Percentiles rank a stretch among this genome's conserved stretches.
These are phyloP conservation scores for Auricularia sp. DNA, from an alignment of 768 basidiomycete genomes.

Conservation along the genomic window DNA sequence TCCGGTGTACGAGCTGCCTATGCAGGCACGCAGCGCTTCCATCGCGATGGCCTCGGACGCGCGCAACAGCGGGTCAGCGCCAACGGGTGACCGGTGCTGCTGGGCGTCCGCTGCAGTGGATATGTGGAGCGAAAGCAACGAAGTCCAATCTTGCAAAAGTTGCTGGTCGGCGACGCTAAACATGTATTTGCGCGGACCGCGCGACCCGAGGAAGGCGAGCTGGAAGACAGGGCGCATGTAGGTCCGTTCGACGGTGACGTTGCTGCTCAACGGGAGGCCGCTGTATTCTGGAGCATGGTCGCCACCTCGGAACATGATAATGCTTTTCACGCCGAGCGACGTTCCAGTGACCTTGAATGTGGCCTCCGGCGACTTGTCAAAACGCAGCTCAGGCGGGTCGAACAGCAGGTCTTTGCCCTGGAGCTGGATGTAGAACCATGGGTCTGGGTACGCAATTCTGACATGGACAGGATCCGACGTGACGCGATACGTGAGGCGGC, in stretches of 20 bases:
- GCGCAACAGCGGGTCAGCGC: not conserved
- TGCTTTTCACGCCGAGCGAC: slow-evolving; percentile 68
- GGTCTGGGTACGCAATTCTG: slow-evolving; percentile 76
- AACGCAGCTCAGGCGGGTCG: slow-evolving; percentile 76
- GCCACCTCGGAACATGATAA: slow-evolving; percentile 78
- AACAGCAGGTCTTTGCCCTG: slow-evolving; percentile 82
- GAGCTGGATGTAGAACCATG: slow-evolving; percentile 72
- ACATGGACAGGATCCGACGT: slow-evolving; percentile 85
- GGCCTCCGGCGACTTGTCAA: slow-evolving; percentile 65
- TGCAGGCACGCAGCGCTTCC: not conserved
- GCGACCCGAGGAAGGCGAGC: slow-evolving; percentile 66
- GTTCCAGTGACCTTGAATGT: slow-evolving; percentile 89
- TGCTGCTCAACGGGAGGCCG: slow-evolving; percentile 68
- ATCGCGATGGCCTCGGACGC: not conserved
- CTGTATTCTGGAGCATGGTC: slow-evolving; percentile 74
- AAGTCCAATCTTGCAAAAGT: not conserved
- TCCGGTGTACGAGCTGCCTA: not conserved
- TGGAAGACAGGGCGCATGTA: slow-evolving; percentile 98
- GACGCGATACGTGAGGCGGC: slow-evolving; percentile 73
- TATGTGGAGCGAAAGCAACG: not conserved
- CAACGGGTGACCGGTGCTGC: not conserved
- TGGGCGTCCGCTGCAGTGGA: not conserved
- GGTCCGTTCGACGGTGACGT: slow-evolving; percentile 74
- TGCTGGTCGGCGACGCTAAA: slow-evolving; percentile 73
- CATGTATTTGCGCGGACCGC: slow-evolving; percentile 81